These are phyloP conservation scores for Nicotiana otophora DNA, from an alignment of 257 asterid genomes.

Conservation along the genomic window DNA sequence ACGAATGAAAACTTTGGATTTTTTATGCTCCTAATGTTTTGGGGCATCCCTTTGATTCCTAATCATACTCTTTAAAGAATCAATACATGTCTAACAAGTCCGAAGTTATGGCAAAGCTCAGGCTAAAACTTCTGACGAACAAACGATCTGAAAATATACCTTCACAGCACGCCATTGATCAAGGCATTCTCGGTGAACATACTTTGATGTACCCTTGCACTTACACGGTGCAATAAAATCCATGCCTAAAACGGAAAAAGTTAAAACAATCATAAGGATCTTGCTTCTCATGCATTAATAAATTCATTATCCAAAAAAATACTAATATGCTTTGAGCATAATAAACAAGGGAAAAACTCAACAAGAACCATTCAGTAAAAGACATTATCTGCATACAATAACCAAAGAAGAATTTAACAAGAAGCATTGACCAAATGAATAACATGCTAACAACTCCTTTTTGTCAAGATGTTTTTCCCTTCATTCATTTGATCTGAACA, in stretches of 20 bases:
- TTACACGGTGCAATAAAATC: slow-evolving; percentile 95
- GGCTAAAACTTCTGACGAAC: not conserved
- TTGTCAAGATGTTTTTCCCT: not conserved
- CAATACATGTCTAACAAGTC: not conserved
- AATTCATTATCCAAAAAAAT: not conserved
- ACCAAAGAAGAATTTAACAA: not conserved
- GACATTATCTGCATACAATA: not conserved
- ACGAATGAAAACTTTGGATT: not conserved
- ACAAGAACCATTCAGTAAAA: not conserved
- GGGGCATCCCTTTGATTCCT: too few relatives aligned
- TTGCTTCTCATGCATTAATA: not conserved
- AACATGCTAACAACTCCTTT: not conserved
- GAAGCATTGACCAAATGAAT: not conserved
- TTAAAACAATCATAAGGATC: not conserved
- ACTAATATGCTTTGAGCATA: not conserved
- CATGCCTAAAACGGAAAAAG: slow-evolving; percentile 49
- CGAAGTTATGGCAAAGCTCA: not conserved
- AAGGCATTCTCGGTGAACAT: slow-evolving; percentile 85
- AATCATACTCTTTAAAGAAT: not conserved
- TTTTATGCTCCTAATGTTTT: too few relatives aligned
- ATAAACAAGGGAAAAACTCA: not conserved
- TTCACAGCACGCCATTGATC: slow-evolving; percentile 96
- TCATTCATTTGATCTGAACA: not conserved
- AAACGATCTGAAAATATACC: slow-evolving; percentile 29
- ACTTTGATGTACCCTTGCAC: slow-evolving; percentile 87